phyloP scores from a whole-genome alignment of 129 eudicot genomes.

The Arctium minus region DNA sequence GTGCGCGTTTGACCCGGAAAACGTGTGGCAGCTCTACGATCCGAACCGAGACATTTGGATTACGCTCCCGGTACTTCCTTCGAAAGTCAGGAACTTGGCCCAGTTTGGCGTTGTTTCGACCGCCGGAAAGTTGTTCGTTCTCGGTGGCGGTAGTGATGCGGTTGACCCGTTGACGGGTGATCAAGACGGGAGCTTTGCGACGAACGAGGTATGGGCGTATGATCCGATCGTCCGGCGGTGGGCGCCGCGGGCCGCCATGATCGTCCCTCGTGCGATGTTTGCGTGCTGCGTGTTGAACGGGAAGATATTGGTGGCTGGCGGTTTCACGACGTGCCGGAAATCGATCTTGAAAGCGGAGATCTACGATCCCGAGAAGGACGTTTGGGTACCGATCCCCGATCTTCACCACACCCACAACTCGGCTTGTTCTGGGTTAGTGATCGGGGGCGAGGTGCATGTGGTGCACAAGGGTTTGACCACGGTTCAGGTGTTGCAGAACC shows the following conservation, averaged over 20 bases:
- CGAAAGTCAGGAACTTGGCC: conserved; percentile 69
- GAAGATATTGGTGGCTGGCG: conserved; percentile 90
- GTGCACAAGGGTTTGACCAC: conserved; percentile 86
- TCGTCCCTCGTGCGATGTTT: conserved; percentile 89
- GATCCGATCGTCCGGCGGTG: conserved; percentile 66
- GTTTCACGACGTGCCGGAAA: conserved; percentile 80
- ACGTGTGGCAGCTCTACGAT: conserved; percentile 82
- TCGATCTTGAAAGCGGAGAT: conserved; percentile 80
- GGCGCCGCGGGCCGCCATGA: conserved; percentile 77
- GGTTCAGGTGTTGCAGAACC: conserved; percentile 61
- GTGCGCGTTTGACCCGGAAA: conserved; percentile 90
- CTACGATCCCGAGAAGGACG: conserved; percentile 79
- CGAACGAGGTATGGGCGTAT: conserved; percentile 93
- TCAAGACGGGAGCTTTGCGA: conserved; percentile 89
- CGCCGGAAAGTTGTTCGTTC: conserved; percentile 74
- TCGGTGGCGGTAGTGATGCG: conserved; percentile 98
- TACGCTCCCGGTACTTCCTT: conserved; percentile 84
- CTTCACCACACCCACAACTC: conserved; percentile 71
- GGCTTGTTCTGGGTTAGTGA: conserved; percentile 70
- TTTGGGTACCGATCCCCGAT: conserved; percentile 71
- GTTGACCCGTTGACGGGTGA: conserved; percentile 94
- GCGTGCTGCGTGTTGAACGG: conserved; percentile 83
- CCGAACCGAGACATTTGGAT: conserved; percentile 77
- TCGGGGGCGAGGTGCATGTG: conserved; percentile 75
- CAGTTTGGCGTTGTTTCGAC: conserved; percentile 79